Percentiles rank a stretch among this genome's conserved stretches.
phyloP scores from a whole-genome alignment of 2,329 filamentous ascomycete genomes.

The Coniochaeta sp. region DNA sequence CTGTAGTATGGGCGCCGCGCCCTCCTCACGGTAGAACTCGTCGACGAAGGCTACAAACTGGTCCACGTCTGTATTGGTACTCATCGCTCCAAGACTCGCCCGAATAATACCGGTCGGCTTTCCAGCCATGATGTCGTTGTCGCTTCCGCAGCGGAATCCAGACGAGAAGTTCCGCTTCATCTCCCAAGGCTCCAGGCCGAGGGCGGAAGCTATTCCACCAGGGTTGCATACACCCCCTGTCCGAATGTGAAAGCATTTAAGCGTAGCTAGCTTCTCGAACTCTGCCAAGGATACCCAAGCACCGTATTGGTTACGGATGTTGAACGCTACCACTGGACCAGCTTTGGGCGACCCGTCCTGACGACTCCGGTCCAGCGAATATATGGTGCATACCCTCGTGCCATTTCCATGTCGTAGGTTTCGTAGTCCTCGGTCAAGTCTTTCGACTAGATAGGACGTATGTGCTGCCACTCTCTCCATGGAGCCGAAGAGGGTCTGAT shows the following conservation, averaged over 20 bases:
- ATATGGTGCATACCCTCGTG: constrained; percentile 57
- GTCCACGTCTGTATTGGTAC: constrained; percentile 65
- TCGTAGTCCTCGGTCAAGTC: constrained; percentile 50
- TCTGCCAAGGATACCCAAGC: constrained; percentile 76
- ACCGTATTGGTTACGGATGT: constrained; percentile 61
- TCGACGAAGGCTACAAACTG: constrained; percentile 63
- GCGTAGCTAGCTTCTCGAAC: constrained; percentile 75
- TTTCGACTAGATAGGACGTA: constrained; percentile 55
- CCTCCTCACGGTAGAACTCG: constrained; percentile 52
- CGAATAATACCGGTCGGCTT: constrained; percentile 85
- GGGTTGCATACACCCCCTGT: constrained; percentile 91
- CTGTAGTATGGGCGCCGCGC: background rate
- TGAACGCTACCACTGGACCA: constrained; percentile 80
- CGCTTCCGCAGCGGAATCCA: constrained; percentile 77
- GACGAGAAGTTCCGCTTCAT: constrained; percentile 78
- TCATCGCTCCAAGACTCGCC: constrained; percentile 86
- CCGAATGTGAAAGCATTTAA: constrained; percentile 76
- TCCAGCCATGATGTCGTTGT: constrained; percentile 73
- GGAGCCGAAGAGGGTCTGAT: constrained; percentile 61
- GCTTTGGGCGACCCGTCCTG: constrained; percentile 27
- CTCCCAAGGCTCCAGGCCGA: constrained; percentile 73
- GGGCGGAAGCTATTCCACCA: constrained; percentile 67
- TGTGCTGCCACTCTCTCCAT: constrained; percentile 67
- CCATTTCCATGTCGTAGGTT: constrained; percentile 64
- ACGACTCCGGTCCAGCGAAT: constrained; percentile 30